These are phyloP conservation scores for Pilatotrama ljubarskyi DNA, from an alignment of 768 basidiomycete genomes.

Conservation along the genomic window DNA sequence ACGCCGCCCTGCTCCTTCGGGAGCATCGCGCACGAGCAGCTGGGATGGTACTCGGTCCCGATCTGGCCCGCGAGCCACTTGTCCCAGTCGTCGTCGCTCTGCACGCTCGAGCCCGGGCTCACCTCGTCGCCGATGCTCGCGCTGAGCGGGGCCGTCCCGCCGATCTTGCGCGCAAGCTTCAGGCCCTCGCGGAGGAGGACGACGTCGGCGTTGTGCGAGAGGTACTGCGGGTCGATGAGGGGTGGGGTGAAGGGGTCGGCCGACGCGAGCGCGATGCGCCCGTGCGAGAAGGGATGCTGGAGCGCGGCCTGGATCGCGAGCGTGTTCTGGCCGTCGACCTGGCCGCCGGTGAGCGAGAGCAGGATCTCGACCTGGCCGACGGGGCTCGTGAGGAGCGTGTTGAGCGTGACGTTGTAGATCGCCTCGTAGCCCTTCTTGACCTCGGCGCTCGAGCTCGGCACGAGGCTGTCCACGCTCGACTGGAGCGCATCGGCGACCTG, in stretches of 20 bases:
- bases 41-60: conserved; percentile 62
- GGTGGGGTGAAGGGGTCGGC: conserved; percentile 59
- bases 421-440: conserved; percentile 57
- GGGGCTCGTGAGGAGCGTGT: conserved; percentile 39
- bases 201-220: conserved; percentile 53
- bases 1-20: conserved; percentile 55
- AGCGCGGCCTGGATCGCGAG: conserved; percentile 64
- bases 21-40: conserved; percentile 58
- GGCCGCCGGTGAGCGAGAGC: conserved; percentile 41
- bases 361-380: conserved; percentile 62
- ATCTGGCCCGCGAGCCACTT: conserved; percentile 45
- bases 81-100: conserved; percentile 58
- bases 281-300: conserved; percentile 67
- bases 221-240: conserved; percentile 66
- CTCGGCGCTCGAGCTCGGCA: conserved; percentile 43
- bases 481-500: conserved; percentile 35
- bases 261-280: conserved; percentile 62
- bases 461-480: conserved; percentile 38
- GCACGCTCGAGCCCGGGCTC: conserved; percentile 49
- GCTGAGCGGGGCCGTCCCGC: conserved; percentile 51
- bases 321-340: conserved; percentile 38
- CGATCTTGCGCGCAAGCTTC: conserved; percentile 60
- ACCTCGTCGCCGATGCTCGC: conserved; percentile 46
- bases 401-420: conserved; percentile 48
- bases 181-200: conserved; percentile 56